Evolutionary conservation across 2,329 filamentous ascomycete species (phyloP).

Genomic region (Nigrospora osmanthi): DNA sequence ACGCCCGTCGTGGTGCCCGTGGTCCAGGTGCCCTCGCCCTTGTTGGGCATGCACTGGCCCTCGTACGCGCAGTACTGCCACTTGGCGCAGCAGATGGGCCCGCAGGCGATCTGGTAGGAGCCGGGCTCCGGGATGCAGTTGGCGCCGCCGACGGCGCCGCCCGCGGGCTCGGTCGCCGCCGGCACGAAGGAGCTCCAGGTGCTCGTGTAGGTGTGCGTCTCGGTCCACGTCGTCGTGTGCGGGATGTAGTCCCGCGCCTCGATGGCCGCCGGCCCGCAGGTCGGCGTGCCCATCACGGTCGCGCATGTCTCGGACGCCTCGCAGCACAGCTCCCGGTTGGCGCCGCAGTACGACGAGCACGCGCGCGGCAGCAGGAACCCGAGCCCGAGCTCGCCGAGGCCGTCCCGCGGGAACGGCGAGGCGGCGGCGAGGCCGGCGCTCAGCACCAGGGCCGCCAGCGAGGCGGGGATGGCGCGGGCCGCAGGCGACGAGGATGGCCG

Average conservation of each 20-base stretch:
- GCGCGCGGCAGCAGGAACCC: constrained; percentile 41
- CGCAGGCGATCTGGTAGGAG: constrained; percentile 55
- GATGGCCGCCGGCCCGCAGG: constrained; percentile 29
- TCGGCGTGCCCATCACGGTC: constrained; percentile 41
- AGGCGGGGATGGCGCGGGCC: constrained; percentile 30
- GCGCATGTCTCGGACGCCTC: constrained; percentile 38
- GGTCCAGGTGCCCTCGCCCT: constrained; percentile 33
- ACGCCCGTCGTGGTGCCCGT: constrained; percentile 36
- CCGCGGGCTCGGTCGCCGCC: constrained; percentile 33
- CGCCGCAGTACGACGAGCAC: constrained; percentile 47
- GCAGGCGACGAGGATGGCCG: constrained; percentile 16
- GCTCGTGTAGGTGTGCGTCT: constrained; percentile 52
- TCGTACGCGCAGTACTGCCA: constrained; percentile 58
- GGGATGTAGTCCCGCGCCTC: constrained; percentile 21
- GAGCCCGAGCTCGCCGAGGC: constrained; percentile 38
- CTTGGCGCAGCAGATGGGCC: constrained; percentile 60
- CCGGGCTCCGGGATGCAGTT: constrained; percentile 40
- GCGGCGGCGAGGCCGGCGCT: constrained; percentile 30
- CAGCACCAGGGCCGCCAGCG: constrained; percentile 16
- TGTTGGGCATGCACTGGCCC: constrained; percentile 51
- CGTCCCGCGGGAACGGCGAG: constrained; percentile 41
- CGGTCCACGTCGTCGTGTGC: constrained; percentile 50
- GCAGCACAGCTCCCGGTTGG: constrained; percentile 49
- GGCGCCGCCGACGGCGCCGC: constrained; percentile 22
- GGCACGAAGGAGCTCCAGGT: constrained; percentile 44